Evolutionary conservation across 108 stramenopile species (phyloP), one percentile per base, ranked within the genome.

Genomic region (Conticribra guillardii): DNA sequence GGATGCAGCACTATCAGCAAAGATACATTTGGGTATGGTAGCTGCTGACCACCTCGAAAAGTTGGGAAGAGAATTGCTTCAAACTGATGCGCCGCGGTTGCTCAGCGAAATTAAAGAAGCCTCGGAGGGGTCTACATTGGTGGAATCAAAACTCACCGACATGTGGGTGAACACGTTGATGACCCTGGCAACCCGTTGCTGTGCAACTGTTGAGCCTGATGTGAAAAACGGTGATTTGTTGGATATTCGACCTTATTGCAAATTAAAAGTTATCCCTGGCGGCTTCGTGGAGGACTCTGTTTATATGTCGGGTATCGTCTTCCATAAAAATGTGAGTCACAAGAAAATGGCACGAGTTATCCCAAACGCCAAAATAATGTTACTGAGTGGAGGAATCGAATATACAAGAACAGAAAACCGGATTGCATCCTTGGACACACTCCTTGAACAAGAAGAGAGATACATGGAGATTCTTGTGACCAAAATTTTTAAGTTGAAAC

Each of bases 391-490:
- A 7, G 96, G 96, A 9, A 94, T 99, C 45, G 96, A 97, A 63
- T 97, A 93, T 64, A 93, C 94, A 4, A 85, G 98, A 48, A 83
- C 87, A 11, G 95, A 93, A 53, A 83, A 87, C 57, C 82, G 87
- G 27, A 92, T 97, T 24, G 88, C 92, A 4, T 95, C 91, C 0
- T 62, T 98, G 31, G 95, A 97, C 60, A 96, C 95, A 7, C 71
- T 98, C 29, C 67, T 97, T 46, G 98, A 97, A 66, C 90, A 91
- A 64, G 98, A 99, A 72, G 88, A 93, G 37, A 92, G 95, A 55
- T 97, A 95, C 81, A 96, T 95, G 74, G 87, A 97, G 78, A 97
- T 97, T 30, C 69, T 97, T 17, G 96, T 97, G 21, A 83, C 87
- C 19, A 97, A 96, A 60, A 96, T 99, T 30, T 69, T 93, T 49